phyloP scores from a whole-genome alignment of 1,284 basidiomycete genomes.

The Ganoderma boninense region DNA sequence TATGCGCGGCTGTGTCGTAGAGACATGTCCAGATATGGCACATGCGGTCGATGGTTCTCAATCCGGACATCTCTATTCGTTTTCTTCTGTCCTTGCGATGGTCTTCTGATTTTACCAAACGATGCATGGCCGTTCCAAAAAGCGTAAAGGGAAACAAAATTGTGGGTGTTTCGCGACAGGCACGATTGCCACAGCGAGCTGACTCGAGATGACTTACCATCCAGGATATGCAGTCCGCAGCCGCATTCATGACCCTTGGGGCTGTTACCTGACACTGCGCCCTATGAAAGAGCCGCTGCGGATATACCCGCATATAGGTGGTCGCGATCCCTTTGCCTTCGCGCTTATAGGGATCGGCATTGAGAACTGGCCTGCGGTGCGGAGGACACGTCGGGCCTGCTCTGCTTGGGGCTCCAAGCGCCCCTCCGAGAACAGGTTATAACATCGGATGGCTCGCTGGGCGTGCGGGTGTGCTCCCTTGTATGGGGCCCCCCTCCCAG shows the following conservation, averaged over 20 bases:
- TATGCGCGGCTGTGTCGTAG: background rate
- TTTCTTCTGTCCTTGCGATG: background rate
- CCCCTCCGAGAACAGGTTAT: background rate
- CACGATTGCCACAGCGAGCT: background rate
- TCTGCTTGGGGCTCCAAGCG: background rate
- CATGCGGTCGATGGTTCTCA: background rate
- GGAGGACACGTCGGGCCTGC: background rate
- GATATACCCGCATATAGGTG: background rate
- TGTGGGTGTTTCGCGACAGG: background rate
- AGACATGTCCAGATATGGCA: background rate
- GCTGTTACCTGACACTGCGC: background rate
- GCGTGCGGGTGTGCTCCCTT: background rate
- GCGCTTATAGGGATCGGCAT: background rate
- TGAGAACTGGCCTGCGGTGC: constrained; percentile 6
- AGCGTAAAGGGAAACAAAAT: background rate
- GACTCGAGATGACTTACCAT: background rate
- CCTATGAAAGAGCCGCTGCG: background rate
- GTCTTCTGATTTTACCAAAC: background rate
- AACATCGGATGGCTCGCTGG: background rate
- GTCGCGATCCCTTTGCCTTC: background rate
- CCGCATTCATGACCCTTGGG: background rate
- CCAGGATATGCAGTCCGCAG: background rate
- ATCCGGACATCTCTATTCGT: background rate
- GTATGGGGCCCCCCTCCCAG: background rate
- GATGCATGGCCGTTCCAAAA: background rate